phyloP scores from a whole-genome alignment of 2,329 filamentous ascomycete genomes.

The Bipolaris bicolor region DNA sequence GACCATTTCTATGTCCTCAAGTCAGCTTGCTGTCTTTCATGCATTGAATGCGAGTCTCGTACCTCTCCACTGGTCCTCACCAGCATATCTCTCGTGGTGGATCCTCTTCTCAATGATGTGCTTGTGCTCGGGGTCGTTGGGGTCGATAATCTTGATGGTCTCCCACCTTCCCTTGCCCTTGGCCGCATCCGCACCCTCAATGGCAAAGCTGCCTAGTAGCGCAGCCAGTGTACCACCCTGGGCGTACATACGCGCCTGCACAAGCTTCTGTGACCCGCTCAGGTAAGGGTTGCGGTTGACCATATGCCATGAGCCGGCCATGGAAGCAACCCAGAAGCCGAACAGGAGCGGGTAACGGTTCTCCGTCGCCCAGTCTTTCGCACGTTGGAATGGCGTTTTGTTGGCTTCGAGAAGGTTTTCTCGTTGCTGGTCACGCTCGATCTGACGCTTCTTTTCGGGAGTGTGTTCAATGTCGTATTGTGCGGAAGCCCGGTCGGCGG shows the following conservation, averaged over 20 bases:
- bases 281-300: conserved; percentile 81
- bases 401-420: conserved; percentile 55
- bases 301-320: conserved; percentile 74
- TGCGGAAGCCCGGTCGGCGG: conserved; percentile 77
- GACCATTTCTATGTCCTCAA: conserved; percentile 71
- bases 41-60: conserved; percentile 44
- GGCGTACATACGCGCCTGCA: conserved; percentile 93
- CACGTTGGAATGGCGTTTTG: conserved; percentile 65
- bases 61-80: conserved; percentile 94
- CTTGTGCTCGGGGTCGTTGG: conserved; percentile 82
- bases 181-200: conserved; percentile 81
- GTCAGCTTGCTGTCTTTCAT: conserved; percentile 22
- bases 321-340: conserved; percentile 78
- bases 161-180: conserved; percentile 80
- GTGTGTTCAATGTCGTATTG: conserved; percentile 73
- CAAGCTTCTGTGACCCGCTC: conserved; percentile 80
- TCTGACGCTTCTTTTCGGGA: conserved; percentile 52
- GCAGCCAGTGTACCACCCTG: conserved; percentile 88
- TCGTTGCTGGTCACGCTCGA: conserved; percentile 37
- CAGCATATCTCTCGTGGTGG: conserved; percentile 84
- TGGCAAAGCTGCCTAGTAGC: conserved; percentile 78
- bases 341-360: conserved; percentile 90
- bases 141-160: conserved; percentile 80
- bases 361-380: conserved; percentile 74
- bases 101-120: conserved; percentile 84